phyloP scores from a whole-genome alignment of 441 rosid species.

The Erodium trifolium region DNA sequence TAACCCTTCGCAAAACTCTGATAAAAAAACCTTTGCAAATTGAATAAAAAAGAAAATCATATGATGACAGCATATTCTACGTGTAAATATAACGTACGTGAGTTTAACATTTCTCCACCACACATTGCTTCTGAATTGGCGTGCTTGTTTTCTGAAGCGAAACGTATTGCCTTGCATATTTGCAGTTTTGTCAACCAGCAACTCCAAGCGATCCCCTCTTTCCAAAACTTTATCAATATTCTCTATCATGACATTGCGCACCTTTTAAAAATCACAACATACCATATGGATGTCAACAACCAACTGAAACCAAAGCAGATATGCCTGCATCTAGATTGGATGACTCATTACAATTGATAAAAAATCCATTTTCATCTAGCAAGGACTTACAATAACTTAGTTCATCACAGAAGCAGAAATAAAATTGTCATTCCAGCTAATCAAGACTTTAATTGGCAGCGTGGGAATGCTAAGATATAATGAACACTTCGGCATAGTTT shows the following conservation, averaged over 20 bases:
- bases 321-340: too few species aligned
- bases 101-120: constrained; percentile 97
- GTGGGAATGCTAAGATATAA: too few species aligned
- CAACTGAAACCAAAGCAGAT: too few species aligned
- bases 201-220: constrained; percentile 88
- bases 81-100: constrained; percentile 31
- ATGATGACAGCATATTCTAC: not conserved
- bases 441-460: too few species aligned
- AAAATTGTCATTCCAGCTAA: too few species aligned
- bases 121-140: constrained; percentile 61
- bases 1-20: too few species aligned
- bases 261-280: constrained; percentile 27
- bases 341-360: too few species aligned
- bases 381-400: too few species aligned
- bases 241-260: constrained; percentile 85
- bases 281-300: not conserved
- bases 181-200: constrained; percentile 90
- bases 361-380: too few species aligned
- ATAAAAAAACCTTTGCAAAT: not conserved
- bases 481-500: too few species aligned
- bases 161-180: constrained; percentile 94
- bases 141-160: constrained; percentile 89
- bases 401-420: too few species aligned
- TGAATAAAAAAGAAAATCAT: not conserved
- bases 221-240: constrained; percentile 89